A percentile compares a stretch with the other conserved stretches of the same genome.
phyloP scores from a whole-genome alignment of 768 basidiomycete genomes.

The Trametes punicea region DNA sequence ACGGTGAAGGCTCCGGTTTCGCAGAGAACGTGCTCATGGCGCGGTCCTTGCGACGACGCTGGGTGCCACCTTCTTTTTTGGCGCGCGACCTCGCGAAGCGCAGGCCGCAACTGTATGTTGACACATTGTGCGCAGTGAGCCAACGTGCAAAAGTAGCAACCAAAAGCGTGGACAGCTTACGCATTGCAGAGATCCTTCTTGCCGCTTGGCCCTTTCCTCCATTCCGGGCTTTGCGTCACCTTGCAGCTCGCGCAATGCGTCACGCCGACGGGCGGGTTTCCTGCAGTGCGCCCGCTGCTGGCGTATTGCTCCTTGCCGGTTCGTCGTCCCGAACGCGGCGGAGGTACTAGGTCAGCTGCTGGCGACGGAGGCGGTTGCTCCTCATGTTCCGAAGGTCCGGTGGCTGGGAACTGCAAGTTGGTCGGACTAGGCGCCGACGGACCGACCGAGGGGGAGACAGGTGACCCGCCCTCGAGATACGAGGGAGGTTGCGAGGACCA shows the following conservation, averaged over 20 bases:
- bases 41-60: constrained; percentile 66
- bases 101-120: constrained; percentile 64
- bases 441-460: constrained; percentile 22
- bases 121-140: constrained; percentile 20
- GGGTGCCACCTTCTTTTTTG: constrained; percentile 75
- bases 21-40: constrained; percentile 27
- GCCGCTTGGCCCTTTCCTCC: constrained; percentile 88
- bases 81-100: constrained; percentile 85
- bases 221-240: constrained; percentile 80
- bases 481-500: constrained; percentile 43
- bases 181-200: constrained; percentile 93
- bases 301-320: constrained; percentile 46
- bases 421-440: constrained; percentile 24
- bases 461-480: constrained; percentile 32
- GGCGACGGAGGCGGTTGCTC: constrained; percentile 25
- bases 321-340: constrained; percentile 43
- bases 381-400: constrained; percentile 18
- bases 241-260: constrained; percentile 77
- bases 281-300: constrained; percentile 44
- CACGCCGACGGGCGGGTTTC: constrained; percentile 72
- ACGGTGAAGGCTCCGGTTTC: constrained; percentile 28
- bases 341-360: constrained; percentile 35
- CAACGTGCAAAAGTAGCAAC: constrained; percentile 12
- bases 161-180: constrained; percentile 46
- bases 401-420: constrained; percentile 4